phyloP scores from a whole-genome alignment of 2,329 filamentous ascomycete genomes.

The Berkeleyomyces rouxiae region DNA sequence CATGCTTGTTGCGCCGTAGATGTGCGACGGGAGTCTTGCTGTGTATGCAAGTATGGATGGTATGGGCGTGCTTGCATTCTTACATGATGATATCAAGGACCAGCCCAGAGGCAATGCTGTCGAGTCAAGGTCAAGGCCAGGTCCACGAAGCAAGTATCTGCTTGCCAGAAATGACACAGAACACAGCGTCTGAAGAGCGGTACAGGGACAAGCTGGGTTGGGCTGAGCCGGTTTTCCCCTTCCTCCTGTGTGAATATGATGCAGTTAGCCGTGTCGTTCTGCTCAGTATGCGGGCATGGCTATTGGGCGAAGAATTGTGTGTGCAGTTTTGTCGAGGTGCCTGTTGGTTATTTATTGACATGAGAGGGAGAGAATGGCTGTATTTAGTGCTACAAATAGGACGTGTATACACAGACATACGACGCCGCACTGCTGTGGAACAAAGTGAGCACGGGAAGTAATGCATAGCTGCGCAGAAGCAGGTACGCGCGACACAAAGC shows the following conservation, averaged over 20 bases:
- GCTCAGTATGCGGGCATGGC: not conserved
- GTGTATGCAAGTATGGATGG: too few relatives aligned
- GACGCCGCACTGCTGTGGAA: not conserved
- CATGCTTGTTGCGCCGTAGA: not conserved
- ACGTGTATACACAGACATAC: too few relatives aligned
- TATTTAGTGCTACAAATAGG: too few relatives aligned
- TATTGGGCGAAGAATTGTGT: not conserved
- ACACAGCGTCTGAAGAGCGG: too few relatives aligned
- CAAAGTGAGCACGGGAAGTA: not conserved
- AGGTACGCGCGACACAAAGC: constrained; percentile 1
- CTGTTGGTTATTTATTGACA: too few relatives aligned
- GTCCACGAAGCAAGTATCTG: too few relatives aligned
- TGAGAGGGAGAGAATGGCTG: too few relatives aligned
- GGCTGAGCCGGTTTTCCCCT: too few relatives aligned
- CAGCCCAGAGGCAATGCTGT: not conserved
- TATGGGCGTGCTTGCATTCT: too few relatives aligned
- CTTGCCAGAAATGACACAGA: too few relatives aligned
- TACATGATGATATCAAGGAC: not conserved
- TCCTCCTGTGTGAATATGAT: not conserved
- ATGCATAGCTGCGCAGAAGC: not conserved
- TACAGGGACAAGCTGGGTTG: too few relatives aligned
- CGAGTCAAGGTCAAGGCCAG: too few relatives aligned
- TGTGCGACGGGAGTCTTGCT: not conserved
- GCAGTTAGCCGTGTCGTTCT: not conserved
- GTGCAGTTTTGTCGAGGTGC: not conserved